phyloP scores from a whole-genome alignment of 192 early-diverging fungal species.

The Jimgerdemannia flammicorona region DNA sequence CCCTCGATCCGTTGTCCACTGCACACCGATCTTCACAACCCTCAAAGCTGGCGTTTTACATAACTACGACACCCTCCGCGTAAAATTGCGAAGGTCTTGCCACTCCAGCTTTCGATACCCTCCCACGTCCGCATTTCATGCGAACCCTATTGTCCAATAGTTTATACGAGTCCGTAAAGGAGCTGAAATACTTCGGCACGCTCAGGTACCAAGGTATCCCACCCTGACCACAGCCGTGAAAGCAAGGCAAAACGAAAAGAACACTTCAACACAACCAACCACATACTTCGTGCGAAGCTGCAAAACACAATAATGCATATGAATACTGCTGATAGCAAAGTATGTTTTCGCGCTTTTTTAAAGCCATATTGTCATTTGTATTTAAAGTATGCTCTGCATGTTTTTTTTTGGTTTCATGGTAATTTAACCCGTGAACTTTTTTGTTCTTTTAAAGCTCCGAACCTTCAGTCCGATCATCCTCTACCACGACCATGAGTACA shows the following conservation, averaged over 20 bases:
- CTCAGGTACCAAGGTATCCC: background rate
- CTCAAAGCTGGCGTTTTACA: background rate
- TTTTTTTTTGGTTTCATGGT: background rate
- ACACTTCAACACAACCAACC: background rate
- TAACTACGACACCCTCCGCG: background rate
- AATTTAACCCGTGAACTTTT: background rate
- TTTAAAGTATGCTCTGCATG: background rate
- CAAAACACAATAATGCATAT: background rate
- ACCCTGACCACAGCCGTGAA: background rate
- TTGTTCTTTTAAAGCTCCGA: constrained; percentile 20
- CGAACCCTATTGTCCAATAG: background rate
- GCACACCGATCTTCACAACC: background rate
- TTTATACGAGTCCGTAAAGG: background rate
- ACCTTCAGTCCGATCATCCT: constrained; percentile 34
- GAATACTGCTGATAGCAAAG: background rate
- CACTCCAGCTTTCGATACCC: background rate
- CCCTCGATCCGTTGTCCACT: background rate
- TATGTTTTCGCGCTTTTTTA: background rate
- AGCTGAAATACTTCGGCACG: background rate
- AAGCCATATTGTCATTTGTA: no score
- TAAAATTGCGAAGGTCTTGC: background rate
- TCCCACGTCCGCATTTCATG: background rate
- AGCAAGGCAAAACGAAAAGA: background rate
- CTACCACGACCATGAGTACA: constrained; percentile 30
- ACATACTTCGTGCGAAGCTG: background rate